Evolutionary conservation across 192 early-diverging fungal genomes (phyloP).

Genomic region (Anaeromyces robustus): DNA sequence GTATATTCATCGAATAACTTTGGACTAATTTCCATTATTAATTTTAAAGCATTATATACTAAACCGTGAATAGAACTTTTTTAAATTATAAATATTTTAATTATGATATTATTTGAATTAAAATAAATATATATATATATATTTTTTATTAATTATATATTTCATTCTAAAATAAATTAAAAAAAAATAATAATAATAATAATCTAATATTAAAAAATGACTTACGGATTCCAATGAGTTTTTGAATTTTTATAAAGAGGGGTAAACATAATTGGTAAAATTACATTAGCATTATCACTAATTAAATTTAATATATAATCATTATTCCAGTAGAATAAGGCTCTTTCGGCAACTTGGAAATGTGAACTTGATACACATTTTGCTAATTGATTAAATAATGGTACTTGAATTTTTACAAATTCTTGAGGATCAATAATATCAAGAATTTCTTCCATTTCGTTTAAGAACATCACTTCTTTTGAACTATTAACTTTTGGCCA

Average conservation of each 20-base stretch:
- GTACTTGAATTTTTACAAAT: slow-evolving; percentile 76
- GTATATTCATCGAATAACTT: slow-evolving; percentile 94
- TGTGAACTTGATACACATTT: slow-evolving; percentile 87
- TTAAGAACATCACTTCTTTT: slow-evolving; percentile 99
- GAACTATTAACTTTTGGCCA: slow-evolving; percentile 99
- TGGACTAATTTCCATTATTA: slow-evolving; percentile 93
- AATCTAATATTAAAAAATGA: slow-evolving; percentile 1
- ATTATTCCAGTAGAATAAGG: slow-evolving; percentile 97
- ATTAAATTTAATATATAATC: slow-evolving; percentile 95
- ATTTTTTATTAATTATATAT: no score
- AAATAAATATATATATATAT: not conserved
- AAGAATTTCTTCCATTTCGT: slow-evolving; percentile 94
- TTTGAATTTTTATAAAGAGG: slow-evolving; percentile 88
- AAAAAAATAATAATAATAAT: not conserved
- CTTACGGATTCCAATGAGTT: slow-evolving; percentile 90
- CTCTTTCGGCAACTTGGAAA: slow-evolving; percentile 93
- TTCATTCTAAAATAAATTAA: no score
- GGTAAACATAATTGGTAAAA: slow-evolving; percentile 91
- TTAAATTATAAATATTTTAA: no score
- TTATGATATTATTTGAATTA: not conserved
- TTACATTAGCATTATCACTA: slow-evolving; percentile 74
- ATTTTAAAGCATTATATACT: slow-evolving; percentile 91
- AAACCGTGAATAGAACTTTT: slow-evolving; percentile 86
- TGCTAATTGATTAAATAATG: slow-evolving; percentile 83
- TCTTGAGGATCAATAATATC: slow-evolving; percentile 86